Evolutionary conservation across 2,329 filamentous ascomycete genomes (phyloP), one percentile per base, ranked within the genome.

Genomic region (Colletotrichum sp.): DNA sequence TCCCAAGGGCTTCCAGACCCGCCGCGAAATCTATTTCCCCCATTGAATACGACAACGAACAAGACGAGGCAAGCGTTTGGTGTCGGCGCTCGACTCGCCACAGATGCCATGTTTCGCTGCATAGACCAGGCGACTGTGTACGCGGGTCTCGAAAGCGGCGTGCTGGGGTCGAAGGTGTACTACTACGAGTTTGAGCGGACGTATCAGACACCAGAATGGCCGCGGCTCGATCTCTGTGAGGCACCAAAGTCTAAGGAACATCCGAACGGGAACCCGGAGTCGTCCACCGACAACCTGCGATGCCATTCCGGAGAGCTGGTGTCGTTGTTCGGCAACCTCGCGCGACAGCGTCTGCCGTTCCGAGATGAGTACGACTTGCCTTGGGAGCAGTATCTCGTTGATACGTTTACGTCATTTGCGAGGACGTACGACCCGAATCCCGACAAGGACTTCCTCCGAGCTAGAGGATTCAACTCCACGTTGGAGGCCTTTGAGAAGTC

Each of bases 161-260:
- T 87, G 0, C 89, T 92, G 4, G 74, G 74, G 78, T 80, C 85
- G 32, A 81, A 84, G 36, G 74, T 90, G 0, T 92, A 89, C 80
- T 92, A 88, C 80, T 93, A 92, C 81, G 89, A 92, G 79, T 89
- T 92, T 78, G 89, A 91, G 75, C 87, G 91, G 59, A 89, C 88
- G 0, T 90, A 89, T 78, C 85, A 86, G 71, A 88, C 86, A 2
- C 87, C 87, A 64, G 88, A 88, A 43, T 91, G 89, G 36, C 91
- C 92, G 63, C 83, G 85, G 24, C 85, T 89, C 4, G 88, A 89
- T 58, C 84, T 88, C 1, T 89, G 88, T 86, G 87, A 81, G 81
- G 86, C 77, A 75, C 71, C 74, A 4, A 74, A 70, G 65, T 64
- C 70, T 12, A 85, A 80, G 77, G 81, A 72, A 75, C 85, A 58